Conservation (phyloP, 192 early-diverging fungal genomes). For the Podila verticillata region DNA sequence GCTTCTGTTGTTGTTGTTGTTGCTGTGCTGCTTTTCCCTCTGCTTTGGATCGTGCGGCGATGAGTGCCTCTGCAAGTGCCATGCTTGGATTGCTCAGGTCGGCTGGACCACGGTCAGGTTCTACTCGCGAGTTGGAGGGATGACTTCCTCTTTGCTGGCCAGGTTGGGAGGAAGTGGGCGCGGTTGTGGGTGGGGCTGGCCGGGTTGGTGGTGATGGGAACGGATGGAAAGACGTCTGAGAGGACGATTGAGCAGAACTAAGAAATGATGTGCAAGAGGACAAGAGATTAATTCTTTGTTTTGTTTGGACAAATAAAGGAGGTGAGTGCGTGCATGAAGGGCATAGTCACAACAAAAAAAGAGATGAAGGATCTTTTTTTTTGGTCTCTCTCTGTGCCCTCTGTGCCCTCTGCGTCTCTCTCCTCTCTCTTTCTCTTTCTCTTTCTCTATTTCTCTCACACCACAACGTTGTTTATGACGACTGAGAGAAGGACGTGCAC, state of each 20-base stretch:
- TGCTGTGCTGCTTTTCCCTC: conserved; percentile 9
- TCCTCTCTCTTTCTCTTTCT: no score
- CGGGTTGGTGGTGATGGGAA: conserved; percentile 42
- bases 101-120: conserved; percentile 45
- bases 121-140: conserved; percentile 9
- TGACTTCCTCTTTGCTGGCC: conserved; percentile 11
- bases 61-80: conserved; percentile 39
- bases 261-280: no score
- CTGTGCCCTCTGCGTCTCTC: no score
- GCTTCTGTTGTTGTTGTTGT: conserved; percentile 6
- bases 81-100: conserved; percentile 48
- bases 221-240: conserved; percentile 35
- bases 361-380: no score
- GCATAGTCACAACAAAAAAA: no score
- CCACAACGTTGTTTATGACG: background rate
- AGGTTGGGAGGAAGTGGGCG: background rate
- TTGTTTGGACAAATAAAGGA: background rate
- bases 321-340: conserved; percentile 7
- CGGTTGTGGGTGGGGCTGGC: conserved; percentile 1
- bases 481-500: background rate
- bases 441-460: background rate
- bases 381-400: no score
- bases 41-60: conserved; percentile 37
- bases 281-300: no score
- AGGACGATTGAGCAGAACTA: background rate